Evolutionary conservation across 177 flowering plant genomes (phyloP).

Genomic region (Telopea speciosissima): DNA sequence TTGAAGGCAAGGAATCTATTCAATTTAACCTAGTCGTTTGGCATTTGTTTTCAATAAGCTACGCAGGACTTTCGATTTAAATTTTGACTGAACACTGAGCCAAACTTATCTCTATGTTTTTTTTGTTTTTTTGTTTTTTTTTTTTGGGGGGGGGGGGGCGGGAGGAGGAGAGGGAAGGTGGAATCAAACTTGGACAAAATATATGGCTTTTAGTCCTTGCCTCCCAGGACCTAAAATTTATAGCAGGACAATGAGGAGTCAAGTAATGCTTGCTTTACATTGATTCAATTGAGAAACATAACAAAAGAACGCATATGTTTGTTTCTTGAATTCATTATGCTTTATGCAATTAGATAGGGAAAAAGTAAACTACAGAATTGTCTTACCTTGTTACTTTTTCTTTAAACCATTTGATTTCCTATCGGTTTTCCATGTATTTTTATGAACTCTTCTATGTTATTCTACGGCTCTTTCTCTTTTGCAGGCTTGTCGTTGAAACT

Average conservation of each 20-base stretch:
- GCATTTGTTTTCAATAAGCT: not conserved
- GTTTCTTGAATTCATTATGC: not conserved
- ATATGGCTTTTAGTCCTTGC: not conserved
- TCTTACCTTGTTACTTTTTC: not conserved
- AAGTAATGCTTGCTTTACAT: not conserved
- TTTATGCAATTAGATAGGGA: not conserved
- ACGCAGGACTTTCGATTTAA: too few relatives aligned
- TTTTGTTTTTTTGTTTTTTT: too few relatives aligned
- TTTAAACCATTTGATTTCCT: not conserved
- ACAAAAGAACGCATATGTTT: not conserved
- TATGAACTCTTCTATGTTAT: not conserved
- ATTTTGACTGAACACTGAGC: not conserved
- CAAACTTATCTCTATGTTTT: not conserved
- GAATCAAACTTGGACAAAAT: not conserved
- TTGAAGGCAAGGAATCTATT: not conserved
- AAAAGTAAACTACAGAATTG: not conserved
- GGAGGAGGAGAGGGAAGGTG: too few relatives aligned
- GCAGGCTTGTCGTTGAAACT: conserved; percentile 84
- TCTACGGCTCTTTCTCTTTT: conserved; percentile 8
- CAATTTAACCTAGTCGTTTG: not conserved
- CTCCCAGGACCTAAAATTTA: not conserved
- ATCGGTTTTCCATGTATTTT: not conserved
- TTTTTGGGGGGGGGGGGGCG: too few relatives aligned
- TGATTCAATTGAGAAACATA: not conserved
- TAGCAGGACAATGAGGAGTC: not conserved